phyloP scores from a whole-genome alignment of 345 rosid species.

The Anastatica hierochuntica region DNA sequence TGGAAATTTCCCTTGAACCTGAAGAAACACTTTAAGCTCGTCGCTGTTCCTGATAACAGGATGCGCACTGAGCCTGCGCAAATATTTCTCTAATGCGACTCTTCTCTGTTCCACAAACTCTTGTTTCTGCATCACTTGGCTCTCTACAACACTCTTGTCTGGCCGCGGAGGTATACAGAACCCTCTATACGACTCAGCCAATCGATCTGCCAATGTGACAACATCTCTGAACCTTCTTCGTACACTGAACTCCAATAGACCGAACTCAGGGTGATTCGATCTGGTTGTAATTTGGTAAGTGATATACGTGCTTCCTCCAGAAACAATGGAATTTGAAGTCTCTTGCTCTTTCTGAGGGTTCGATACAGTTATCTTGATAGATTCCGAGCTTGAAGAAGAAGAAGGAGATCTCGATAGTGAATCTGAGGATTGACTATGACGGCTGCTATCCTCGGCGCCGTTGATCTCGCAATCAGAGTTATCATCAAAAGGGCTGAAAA shows the following conservation, averaged over 20 bases:
- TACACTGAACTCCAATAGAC: constrained; percentile 58
- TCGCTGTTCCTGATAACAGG: constrained; percentile 75
- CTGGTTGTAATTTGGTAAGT: constrained; percentile 77
- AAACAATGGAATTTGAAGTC: constrained; percentile 57
- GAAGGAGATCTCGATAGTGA: constrained; percentile 54
- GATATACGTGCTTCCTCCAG: constrained; percentile 60
- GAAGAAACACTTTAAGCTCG: constrained; percentile 69
- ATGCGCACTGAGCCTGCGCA: constrained; percentile 61
- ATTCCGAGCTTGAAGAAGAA: constrained; percentile 34
- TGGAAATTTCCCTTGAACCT: constrained; percentile 70
- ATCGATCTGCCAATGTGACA: constrained; percentile 68
- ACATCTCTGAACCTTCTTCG: constrained; percentile 78
- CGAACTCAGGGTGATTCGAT: constrained; percentile 65
- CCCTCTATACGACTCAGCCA: constrained; percentile 78
- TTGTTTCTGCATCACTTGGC: constrained; percentile 97
- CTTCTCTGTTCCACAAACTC: constrained; percentile 94
- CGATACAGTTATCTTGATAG: constrained; percentile 70
- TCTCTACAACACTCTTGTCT: constrained; percentile 88
- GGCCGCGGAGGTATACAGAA: constrained; percentile 85
- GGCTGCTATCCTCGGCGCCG: constrained; percentile 40
- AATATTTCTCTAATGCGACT: constrained; percentile 75
- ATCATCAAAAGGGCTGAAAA: constrained; percentile 76
- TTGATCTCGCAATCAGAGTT: constrained; percentile 42
- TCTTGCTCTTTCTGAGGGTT: constrained; percentile 85
- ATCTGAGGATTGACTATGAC: constrained; percentile 29